Base-by-base conservation (phyloP, 2,329 filamentous ascomycete species). In the Scopulariopsis brevicaulis region DNA sequence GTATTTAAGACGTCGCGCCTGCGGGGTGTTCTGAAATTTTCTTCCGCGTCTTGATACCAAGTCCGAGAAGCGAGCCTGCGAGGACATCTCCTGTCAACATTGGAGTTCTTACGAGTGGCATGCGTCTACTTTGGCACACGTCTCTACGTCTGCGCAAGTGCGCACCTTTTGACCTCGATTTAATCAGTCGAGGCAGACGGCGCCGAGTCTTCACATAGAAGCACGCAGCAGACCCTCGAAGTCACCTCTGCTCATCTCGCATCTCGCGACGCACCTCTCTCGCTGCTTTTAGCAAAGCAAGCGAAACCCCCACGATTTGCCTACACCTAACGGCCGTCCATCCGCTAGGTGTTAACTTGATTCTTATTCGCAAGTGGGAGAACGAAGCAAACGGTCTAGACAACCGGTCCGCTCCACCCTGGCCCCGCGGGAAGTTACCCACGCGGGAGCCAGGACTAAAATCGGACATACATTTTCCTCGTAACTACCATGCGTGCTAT, bases 361-460 rank as follows among this genome's bases (percentile, higher is more conserved):
- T 70, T 69, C 74, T 76, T 75, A 73, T 75, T 83, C 79, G 78
- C 78, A 80, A 69, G 80, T 83, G 81, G 81, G 78, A 84, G 79
- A 83, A 76, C 65, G 77, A 83, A 67, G 73, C 71, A 70, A 77
- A 70, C 12, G 81, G 81, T 79, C 81, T 83, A 83, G 81, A 84
- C 81, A 84, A 79, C 81, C 81, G 68, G 80, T 82, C 80, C 77
- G 73, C 77, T 84, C 81, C 81, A 84, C 81, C 81, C 81, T 81
- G 80, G 73, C 78, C 74, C 72, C 75, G 80, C 77, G 73, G 76
- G 79, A 53, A 32, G 4, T 32, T 53, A 20, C 15, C 28, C 25
- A 15, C 60, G 63, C 59, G 55, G 57, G 78, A 78, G 79, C 71
- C 76, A 75, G 81, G 81, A 84, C 81, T 84, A 84, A 77, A 77